These are phyloP conservation scores for Colletotrichum sp. DNA, from an alignment of 2,329 filamentous ascomycete species.

Conservation along the genomic window DNA sequence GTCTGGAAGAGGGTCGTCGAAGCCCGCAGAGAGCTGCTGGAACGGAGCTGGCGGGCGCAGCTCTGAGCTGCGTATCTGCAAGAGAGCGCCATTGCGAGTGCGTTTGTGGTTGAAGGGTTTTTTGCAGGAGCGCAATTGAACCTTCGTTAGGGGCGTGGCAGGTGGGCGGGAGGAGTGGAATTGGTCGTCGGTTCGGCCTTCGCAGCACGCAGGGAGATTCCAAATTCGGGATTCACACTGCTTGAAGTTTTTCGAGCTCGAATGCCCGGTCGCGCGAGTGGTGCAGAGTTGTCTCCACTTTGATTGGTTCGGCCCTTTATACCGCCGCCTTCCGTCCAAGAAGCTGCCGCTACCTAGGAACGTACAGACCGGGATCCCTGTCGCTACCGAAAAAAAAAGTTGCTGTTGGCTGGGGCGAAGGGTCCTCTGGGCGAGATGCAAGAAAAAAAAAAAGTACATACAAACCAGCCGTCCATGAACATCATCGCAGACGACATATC, in stretches of 20 bases:
- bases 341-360: neutral
- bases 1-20: conserved; percentile 51
- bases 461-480: conserved; percentile 12
- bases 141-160: conserved; percentile 6
- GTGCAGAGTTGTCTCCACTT: conserved; percentile 17
- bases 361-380: conserved; percentile 23
- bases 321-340: conserved; percentile 33
- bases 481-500: conserved; percentile 20
- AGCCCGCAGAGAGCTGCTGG: conserved; percentile 49
- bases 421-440: conserved; percentile 19
- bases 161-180: neutral
- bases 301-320: conserved; percentile 44
- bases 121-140: conserved; percentile 7
- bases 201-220: conserved; percentile 19
- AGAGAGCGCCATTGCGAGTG: conserved; percentile 63
- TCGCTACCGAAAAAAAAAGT: conserved; percentile 38
- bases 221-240: conserved; percentile 12
- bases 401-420: conserved; percentile 22
- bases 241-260: conserved; percentile 49
- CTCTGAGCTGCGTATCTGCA: conserved; percentile 68
- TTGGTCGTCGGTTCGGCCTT: conserved; percentile 19
- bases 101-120: neutral
- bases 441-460: conserved; percentile 32
- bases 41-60: conserved; percentile 68
- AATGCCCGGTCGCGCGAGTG: conserved; percentile 24